A percentile compares a stretch with the other conserved stretches of the same genome.
Conservation (phyloP, 805 yeast genomes). For the Kuraishia piskuri region DNA sequence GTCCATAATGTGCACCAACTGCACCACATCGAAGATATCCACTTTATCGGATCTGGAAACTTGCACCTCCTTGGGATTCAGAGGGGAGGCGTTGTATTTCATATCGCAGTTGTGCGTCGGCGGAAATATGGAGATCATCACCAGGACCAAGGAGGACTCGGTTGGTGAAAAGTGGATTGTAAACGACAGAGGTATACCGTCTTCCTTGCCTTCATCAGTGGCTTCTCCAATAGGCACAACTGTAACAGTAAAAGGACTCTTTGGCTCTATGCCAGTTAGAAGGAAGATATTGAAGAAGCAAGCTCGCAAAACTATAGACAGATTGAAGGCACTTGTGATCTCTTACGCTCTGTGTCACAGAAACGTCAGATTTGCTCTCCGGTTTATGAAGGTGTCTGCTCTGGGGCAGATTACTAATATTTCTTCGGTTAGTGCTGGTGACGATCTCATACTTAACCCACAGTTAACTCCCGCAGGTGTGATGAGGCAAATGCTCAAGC, state of each 20-base stretch:
- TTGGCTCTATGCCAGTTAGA: conserved; percentile 25
- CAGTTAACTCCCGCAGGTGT: conserved; percentile 7
- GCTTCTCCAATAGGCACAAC: conserved; percentile 28
- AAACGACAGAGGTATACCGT: conserved; percentile 17
- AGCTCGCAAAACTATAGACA: conserved; percentile 14
- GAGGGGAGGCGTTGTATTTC: conserved; percentile 40
- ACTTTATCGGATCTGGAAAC: conserved; percentile 19
- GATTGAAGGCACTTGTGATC: conserved; percentile 15
- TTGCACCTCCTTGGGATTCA: conserved; percentile 31
- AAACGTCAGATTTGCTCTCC: conserved; percentile 22
- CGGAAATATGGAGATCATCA: conserved; percentile 20
- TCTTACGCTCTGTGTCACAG: conserved; percentile 24
- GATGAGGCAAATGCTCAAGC: conserved; percentile 10
- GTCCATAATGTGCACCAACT: conserved; percentile 25
- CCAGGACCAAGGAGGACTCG: conserved; percentile 21
- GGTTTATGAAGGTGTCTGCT: conserved; percentile 11
- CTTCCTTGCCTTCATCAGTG: conserved; percentile 10
- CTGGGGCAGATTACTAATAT: conserved; percentile 8
- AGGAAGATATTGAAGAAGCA: conserved; percentile 19
- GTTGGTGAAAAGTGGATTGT: conserved; percentile 29
- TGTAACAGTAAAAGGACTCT: conserved; percentile 21
- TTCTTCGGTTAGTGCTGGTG: conserved; percentile 2
- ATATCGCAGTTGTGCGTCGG: conserved; percentile 21
- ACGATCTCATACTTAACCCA: conserved; percentile 7
- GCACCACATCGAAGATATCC: conserved; percentile 33